phyloP scores from a whole-genome alignment of 163 green algal genomes.

The Botryococcus braunii region DNA sequence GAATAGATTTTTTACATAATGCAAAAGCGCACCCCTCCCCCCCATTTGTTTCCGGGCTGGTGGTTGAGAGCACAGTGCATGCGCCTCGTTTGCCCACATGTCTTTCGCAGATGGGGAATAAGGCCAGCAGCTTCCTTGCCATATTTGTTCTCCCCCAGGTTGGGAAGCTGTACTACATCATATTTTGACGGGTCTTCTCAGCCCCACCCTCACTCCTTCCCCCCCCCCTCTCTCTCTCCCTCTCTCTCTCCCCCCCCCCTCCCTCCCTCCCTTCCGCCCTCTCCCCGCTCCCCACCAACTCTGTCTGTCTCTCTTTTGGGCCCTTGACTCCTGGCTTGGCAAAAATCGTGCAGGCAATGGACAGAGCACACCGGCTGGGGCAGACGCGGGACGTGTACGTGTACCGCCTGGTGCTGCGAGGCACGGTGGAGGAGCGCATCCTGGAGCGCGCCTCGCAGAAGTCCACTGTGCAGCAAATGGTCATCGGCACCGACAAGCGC shows the following conservation, averaged over 20 bases:
- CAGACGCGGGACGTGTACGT: conserved; percentile 96
- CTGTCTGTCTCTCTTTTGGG: background rate
- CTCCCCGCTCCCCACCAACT: background rate
- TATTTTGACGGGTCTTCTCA: background rate
- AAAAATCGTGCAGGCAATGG: conserved; percentile 64
- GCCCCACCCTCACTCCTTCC: background rate
- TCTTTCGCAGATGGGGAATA: background rate
- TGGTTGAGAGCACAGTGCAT: background rate
- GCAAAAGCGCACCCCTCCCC: background rate
- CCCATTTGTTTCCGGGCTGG: background rate
- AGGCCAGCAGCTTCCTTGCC: background rate
- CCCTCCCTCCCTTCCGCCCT: background rate
- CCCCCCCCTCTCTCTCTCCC: too few relatives aligned
- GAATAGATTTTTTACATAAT: background rate
- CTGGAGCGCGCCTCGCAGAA: conserved; percentile 95
- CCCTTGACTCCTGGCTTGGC: background rate
- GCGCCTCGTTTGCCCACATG: background rate
- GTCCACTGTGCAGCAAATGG: conserved; percentile 86
- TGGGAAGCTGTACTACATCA: background rate
- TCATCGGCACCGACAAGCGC: too few relatives aligned
- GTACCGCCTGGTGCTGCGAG: conserved; percentile 83
- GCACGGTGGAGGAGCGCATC: conserved; percentile 97
- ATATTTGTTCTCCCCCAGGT: too few relatives aligned
- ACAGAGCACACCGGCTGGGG: conserved; percentile 94
- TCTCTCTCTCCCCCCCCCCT: background rate